Evolutionary conservation across 2,329 filamentous ascomycete genomes (phyloP), one percentile per base, ranked within the genome.

Genomic region (Exophiala bonariae): DNA sequence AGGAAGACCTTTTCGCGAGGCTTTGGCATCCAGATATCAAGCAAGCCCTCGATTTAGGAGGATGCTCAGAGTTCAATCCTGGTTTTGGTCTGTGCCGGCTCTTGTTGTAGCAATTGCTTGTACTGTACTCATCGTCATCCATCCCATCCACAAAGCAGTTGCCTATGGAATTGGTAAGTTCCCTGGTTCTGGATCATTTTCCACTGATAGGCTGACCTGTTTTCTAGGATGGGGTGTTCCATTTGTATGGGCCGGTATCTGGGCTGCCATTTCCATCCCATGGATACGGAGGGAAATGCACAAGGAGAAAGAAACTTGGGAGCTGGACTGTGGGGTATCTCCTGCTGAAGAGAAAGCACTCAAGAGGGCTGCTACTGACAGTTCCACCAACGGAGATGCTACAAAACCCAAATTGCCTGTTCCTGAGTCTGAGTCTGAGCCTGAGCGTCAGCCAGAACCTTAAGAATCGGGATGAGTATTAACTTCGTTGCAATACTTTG

Each of bases 51-150:
- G 72, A 43, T 82, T 82, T 57, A 67, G 78, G 35, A 67, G 67
- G 20, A 75, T 81, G 71, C 67, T 82, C 4, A 72, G 72, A 41
- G 68, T 72, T 41, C 70, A 80, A 63, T 80, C 80, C 50, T 73
- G 75, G 55, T 80, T 81, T 57, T 82, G 79, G 79, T 77, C 72
- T 1, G 69, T 75, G 10, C 77, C 77, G 1, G 69, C 72, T 1
- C 61, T 79, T n/a, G 41, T 76, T 4, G 67, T 66, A 33, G 76
- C 75, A 1, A 66, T 69, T 4, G 70, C 66, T 14, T 71, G 74
- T 13, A 71, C 77, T 9, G 70, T 69, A 0, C 66, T 78, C 2
- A 61, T 79, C 31, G 77, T 77, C 42, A 56, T 59, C 22, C 55
- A 58, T 59, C 75, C 73, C 0, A 69, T 76, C 4, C 64, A 69